Evolutionary conservation across 257 asterid species (phyloP).

Genomic region (Paraleonurus japonicus): DNA sequence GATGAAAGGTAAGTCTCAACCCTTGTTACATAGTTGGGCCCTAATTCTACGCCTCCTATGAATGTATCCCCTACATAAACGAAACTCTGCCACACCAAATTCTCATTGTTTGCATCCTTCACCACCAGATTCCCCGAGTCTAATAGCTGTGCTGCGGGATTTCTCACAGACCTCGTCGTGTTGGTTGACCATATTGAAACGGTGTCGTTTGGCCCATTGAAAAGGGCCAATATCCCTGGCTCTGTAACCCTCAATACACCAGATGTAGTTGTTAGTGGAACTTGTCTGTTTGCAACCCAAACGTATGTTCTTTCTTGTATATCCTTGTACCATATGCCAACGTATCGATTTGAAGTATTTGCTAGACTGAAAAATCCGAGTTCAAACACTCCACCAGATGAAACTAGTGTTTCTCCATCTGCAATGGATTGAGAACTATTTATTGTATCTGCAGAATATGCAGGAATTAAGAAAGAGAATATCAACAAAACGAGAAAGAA

Average conservation of each 20-base stretch:
- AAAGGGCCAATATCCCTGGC: background rate
- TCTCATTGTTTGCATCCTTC: background rate
- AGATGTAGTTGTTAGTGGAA: background rate
- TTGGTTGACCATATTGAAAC: background rate
- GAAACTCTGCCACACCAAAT: constrained; percentile 3
- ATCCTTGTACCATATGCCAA: constrained; percentile 14
- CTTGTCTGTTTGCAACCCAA: constrained; percentile 12
- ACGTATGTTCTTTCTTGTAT: background rate
- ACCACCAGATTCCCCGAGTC: constrained; percentile 12
- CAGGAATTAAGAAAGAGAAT: background rate
- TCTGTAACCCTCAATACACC: background rate
- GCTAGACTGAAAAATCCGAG: background rate
- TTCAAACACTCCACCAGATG: background rate
- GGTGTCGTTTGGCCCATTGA: background rate
- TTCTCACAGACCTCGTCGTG: background rate
- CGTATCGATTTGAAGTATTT: background rate
- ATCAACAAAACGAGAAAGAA: background rate
- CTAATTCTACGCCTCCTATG: background rate
- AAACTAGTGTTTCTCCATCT: background rate
- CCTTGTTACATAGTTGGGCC: background rate
- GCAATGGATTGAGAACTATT: background rate
- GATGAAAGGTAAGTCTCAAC: background rate
- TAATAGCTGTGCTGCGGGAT: background rate
- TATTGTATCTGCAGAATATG: background rate
- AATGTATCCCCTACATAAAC: background rate